phyloP scores from a whole-genome alignment of 257 asterid genomes.

The Solanum pinnatisectum region DNA sequence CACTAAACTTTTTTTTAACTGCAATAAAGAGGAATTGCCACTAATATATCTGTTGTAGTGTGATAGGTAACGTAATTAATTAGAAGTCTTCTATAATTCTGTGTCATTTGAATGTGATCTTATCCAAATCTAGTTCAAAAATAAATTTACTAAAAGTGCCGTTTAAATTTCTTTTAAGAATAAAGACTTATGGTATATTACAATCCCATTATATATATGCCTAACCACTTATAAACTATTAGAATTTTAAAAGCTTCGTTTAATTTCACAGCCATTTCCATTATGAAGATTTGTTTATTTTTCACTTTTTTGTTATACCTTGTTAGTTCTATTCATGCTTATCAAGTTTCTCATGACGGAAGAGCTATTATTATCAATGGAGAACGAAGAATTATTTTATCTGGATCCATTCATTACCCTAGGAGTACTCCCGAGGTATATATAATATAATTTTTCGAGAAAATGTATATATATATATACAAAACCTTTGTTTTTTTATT shows the following conservation, averaged over 20 bases:
- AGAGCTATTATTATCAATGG: conserved; percentile 59
- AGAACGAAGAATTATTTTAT: conserved; percentile 32
- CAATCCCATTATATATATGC: neutral
- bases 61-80: neutral
- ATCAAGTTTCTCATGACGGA: conserved; percentile 45
- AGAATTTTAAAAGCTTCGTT: neutral
- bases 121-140: neutral
- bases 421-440: conserved; percentile 53
- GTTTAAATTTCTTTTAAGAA: neutral
- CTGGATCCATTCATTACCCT: conserved; percentile 78
- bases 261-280: neutral
- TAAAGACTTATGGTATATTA: neutral
- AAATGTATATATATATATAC: too few species aligned
- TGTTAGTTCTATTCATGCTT: neutral
- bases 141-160: neutral
- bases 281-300: neutral
- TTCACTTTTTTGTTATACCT: neutral
- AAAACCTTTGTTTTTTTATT: too few species aligned
- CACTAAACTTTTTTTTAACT: neutral
- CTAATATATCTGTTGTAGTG: neutral
- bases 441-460: too few species aligned
- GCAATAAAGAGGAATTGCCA: neutral
- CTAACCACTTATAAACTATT: neutral
- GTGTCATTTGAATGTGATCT: neutral
- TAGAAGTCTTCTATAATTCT: neutral